Evolutionary conservation across 1,284 basidiomycete genomes (phyloP).

Genomic region (Blastosporella zonata): DNA sequence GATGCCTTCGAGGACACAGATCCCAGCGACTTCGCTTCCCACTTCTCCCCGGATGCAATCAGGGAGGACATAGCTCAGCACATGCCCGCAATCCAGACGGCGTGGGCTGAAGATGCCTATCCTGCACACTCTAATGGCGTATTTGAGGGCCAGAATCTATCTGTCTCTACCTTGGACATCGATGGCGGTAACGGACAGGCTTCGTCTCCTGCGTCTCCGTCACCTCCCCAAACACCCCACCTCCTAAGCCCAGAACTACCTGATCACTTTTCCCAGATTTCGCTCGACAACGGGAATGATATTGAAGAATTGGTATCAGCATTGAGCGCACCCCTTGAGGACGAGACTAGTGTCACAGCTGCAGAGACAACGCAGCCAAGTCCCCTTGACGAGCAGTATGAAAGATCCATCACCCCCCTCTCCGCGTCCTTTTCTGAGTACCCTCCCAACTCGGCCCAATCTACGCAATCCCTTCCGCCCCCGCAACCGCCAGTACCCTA

Average conservation of each 20-base stretch:
- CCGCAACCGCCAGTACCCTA: constrained; percentile 11
- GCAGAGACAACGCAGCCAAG: constrained; percentile 12
- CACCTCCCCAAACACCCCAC: constrained; percentile 20
- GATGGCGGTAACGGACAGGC: constrained; percentile 29
- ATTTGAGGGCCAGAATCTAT: constrained; percentile 38
- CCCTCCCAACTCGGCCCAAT: constrained; percentile 18
- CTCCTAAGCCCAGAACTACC: constrained; percentile 24
- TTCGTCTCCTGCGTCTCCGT: constrained; percentile 25
- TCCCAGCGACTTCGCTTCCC: constrained; percentile 40
- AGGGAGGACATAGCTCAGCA: constrained; percentile 58
- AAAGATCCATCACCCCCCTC: constrained; percentile 6
- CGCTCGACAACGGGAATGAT: constrained; percentile 28
- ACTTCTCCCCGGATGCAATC: constrained; percentile 56
- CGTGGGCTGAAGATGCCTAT: constrained; percentile 23
- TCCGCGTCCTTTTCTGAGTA: constrained; percentile 12
- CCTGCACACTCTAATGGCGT: constrained; percentile 29
- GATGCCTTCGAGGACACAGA: constrained; percentile 67
- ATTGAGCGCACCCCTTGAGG: too few species aligned
- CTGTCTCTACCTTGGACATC: constrained; percentile 58
- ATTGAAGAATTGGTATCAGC: constrained; percentile 13
- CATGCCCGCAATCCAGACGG: constrained; percentile 30
- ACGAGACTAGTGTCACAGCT: constrained; percentile 14
- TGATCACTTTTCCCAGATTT: constrained; percentile 43
- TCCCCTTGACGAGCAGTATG: constrained; percentile 9
- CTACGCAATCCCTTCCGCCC: constrained; percentile 25